Base-by-base conservation (phyloP, 2,329 filamentous ascomycete genomes). In the Lecanicillium sp. region DNA sequence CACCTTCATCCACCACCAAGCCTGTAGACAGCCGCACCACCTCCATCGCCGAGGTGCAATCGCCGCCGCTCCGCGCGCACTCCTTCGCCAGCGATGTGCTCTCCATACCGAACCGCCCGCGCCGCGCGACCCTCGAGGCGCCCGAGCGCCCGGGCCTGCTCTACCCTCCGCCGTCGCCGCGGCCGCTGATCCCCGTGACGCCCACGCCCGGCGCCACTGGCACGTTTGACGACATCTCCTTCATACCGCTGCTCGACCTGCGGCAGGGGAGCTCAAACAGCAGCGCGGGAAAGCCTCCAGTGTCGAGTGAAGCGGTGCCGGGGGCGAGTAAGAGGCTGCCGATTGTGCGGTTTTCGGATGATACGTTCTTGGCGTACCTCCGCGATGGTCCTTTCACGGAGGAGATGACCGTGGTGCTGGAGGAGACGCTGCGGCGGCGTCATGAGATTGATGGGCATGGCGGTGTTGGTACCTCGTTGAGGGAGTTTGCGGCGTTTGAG, bases 311-410 rank as follows among this genome's bases (percentile, higher is more conserved):
- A n/a, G 53, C 19, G 57, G 56, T 15, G 54, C 59, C 30, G 26
- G 7, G n/a, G 5, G 12, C 17, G 35, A 21, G 19, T 21, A 21
- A 12, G 5, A 33, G 19, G 24, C 44, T 62, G 8, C 49, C 51
- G 4, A 55, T 46, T 1, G 54, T 58, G 54, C 44, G 53, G 38
- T 67, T 75, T 41, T 62, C 65, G 1, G 70, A 75, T 53, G 61
- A 63, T 6, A 59, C 65, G 26, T 63, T 77, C 6, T 65, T 76
- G 9, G 60, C 63, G 15, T 67, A 69, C 47, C 57, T 72, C 10
- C 58, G 69, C 21, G 61, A 64, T 10, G 58, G 67, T 20, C 62
- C 73, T 3, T 73, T 77, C 44, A 64, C 68, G 10, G 58, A 61
- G 9, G 63, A 67, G 15, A 66, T 67, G 38, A 60, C 65, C 3